Base-by-base conservation (phyloP, 169 alveolate species). In the Theileria luwenshuni region DNA sequence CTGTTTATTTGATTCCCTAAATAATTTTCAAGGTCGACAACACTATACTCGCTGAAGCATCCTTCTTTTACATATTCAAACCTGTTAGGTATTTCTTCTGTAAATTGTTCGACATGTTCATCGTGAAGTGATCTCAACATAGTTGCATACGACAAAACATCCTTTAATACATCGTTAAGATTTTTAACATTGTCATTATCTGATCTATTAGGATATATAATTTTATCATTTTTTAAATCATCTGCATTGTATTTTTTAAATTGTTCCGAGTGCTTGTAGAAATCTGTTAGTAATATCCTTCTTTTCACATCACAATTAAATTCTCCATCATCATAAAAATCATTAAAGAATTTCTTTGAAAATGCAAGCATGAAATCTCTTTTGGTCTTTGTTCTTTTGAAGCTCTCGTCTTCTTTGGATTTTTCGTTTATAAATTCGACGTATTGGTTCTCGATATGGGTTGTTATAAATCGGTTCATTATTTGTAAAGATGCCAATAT, bases 251-350 rank as follows among this genome's bases (percentile, higher is more conserved):
- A n/a, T 7, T 23, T 10, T 19, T 21, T 10, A 6, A 23, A 19
- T 6, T 49, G 33, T 49, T 3, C 60, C 12, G 17, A 52, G 38
- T 71, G 59, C 33, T 71, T 65, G 1, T 60, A 45, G 33, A 79
- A 70, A 33, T 75, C 87, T 0, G 54, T 27, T 75, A 77, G 62
- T n/a, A 45, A 2, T 2, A 79, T 62, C 13, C 83, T 30, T 17
- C 28, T 33, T 58, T 62, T 17, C 23, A 58, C 33, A 49, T 79
- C 77, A 6, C 35, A 41, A 0, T 83, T 83, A 0, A 71, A 17
- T 30, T 72, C 87, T 19, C 79, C 87, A 15, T 15, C 21, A 21
- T 72, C 83, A 27, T 61, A 43, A 52, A 19, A 58, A 23, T 60
- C 77, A 51, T n/a, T 28, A 19, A 79, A 38, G 48, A 68, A 79